phyloP scores from a whole-genome alignment of 2,329 filamentous ascomycete species.

The Fusarium euwallaceae region DNA sequence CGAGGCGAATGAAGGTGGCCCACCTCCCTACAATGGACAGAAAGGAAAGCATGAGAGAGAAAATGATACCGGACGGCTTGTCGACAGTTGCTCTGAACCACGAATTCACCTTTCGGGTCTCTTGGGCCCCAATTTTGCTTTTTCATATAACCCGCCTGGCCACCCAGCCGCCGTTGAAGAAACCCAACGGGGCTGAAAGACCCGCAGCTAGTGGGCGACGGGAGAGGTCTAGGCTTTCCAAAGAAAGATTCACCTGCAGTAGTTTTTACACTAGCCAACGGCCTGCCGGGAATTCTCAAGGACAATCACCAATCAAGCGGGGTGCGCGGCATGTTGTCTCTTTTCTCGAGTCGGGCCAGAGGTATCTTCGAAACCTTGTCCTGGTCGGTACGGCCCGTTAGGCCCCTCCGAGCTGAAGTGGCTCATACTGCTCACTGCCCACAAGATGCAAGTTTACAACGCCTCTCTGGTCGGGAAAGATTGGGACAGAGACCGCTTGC shows the following conservation, averaged over 20 bases:
- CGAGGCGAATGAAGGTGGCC: not conserved
- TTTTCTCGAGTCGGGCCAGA: not conserved
- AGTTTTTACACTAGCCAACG: not conserved
- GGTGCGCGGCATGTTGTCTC: not conserved
- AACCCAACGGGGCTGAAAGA: not conserved
- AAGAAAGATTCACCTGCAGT: not conserved
- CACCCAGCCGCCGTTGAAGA: not conserved
- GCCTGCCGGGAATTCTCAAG: not conserved
- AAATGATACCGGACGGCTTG: not conserved
- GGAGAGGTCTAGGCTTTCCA: not conserved
- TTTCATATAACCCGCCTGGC: not conserved
- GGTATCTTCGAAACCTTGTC: not conserved
- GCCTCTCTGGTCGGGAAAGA: not conserved
- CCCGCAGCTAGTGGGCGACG: not conserved
- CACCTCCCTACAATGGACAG: not conserved
- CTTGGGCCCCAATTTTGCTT: not conserved
- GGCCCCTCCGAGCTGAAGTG: not conserved
- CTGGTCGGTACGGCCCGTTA: not conserved
- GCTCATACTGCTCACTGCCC: not conserved
- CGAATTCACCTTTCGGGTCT: not conserved
- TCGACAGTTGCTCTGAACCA: not conserved
- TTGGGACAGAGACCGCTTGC: not conserved
- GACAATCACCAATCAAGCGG: not conserved
- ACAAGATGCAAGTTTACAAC: not conserved
- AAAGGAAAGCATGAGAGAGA: not conserved